These are phyloP conservation scores for Suillus brevipes DNA, from an alignment of 768 basidiomycete genomes.

Conservation along the genomic window DNA sequence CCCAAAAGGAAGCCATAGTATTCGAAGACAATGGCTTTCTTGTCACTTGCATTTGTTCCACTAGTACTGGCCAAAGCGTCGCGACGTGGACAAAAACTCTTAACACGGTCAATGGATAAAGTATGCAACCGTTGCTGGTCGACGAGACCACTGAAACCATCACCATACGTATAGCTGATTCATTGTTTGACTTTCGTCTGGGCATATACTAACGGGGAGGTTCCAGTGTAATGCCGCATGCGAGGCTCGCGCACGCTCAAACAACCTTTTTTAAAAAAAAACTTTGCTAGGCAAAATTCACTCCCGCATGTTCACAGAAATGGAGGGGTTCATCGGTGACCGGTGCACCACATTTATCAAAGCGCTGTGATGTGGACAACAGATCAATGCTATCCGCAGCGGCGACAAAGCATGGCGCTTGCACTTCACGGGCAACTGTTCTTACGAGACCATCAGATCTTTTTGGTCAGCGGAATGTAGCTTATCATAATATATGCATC, in stretches of 20 bases:
- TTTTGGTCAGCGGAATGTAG: neutral
- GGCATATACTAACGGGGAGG: neutral
- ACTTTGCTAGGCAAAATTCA: neutral
- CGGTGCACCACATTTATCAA: neutral
- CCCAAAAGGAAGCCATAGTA: slow-evolving; percentile 6
- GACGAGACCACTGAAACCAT: neutral
- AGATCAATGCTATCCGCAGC: neutral
- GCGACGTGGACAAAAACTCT: neutral
- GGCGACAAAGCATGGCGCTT: neutral
- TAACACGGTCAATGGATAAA: neutral
- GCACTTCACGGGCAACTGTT: neutral
- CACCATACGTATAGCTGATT: neutral
- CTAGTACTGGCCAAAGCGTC: neutral
- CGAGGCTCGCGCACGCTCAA: neutral
- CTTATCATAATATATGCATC: neutral
- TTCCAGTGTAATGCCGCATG: neutral
- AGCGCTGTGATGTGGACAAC: neutral
- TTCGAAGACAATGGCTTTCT: slow-evolving; percentile 7
- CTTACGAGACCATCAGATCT: neutral
- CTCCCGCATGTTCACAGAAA: neutral
- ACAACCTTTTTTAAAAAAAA: neutral
- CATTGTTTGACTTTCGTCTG: neutral
- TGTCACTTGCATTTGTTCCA: neutral
- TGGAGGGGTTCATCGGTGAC: neutral
- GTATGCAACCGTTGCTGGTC: neutral